Evolutionary conservation across 2,329 filamentous ascomycete species (phyloP), one percentile per base, ranked within the genome.

Genomic region (Didymella sp.): DNA sequence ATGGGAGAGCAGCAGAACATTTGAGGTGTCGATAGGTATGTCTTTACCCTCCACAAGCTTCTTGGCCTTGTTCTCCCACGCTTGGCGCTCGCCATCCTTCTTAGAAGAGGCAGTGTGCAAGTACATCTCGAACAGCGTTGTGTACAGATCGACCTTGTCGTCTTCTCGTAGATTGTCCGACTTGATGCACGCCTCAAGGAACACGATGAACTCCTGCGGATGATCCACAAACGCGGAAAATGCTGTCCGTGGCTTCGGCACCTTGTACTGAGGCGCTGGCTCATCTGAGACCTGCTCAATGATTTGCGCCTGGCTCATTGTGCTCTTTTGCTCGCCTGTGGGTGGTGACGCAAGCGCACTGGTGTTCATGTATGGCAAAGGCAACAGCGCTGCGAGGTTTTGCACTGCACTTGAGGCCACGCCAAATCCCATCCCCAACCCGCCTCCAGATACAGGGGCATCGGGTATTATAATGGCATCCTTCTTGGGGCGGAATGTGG

Each of bases 221-320:
- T 97, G 93, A 69, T 97, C 94, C 58, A 99, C 93, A 70, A 99
- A 99, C 0, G 91, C 94, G 1, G 95, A 97, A 69, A 99, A 99
- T 0, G 95, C 94, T 1, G 89, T 92, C 59, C 94, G 83, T 5
- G 95, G 94, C 56, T 89, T 89, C 0, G 95, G 94, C 2, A 90
- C 83, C 5, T 85, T 87, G 76, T 99, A 99, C 62, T 85, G 83
- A 24, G 81, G 74, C 6, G 78, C 75, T 1, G 79, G 76, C 28
- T 82, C 81, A 48, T 78, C 87, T 73, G 59, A 83, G 68, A 61
- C 85, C 72, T 65, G 86, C 59, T 81, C 80, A 8, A 83, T 70
- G 19, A 86, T 78, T 17, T 82, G 78, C 2, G 79, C 78, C 49
- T 89, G 85, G 54, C 80, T 82, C 25, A 81, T 77, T 35, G 84